Evolutionary conservation across 441 rosid genomes (phyloP).

Genomic region (Arabidopsis lyrata): DNA sequence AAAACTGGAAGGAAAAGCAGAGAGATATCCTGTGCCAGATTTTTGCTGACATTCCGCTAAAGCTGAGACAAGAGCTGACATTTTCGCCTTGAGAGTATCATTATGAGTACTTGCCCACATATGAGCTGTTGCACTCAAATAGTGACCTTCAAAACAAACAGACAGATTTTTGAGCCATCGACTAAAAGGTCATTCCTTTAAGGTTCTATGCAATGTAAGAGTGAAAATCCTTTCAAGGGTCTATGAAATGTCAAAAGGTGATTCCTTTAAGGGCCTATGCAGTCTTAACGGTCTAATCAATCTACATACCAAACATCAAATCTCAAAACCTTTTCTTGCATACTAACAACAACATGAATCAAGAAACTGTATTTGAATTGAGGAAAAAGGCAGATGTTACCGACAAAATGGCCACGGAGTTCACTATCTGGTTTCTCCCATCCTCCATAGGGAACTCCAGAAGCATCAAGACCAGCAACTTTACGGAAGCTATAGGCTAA

Average conservation of each 20-base stretch:
- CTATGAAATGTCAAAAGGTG: background rate
- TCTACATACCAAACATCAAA: conserved; percentile 4
- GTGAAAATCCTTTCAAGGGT: background rate
- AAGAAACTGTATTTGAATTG: conserved; percentile 7
- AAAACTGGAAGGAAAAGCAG: conserved; percentile 86
- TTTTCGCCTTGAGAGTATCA: conserved; percentile 66
- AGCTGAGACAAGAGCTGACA: conserved; percentile 76
- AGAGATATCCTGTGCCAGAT: conserved; percentile 80
- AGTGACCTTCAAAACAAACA: conserved; percentile 73
- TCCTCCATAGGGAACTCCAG: conserved; percentile 74
- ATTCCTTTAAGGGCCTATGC: background rate
- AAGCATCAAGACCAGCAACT: conserved; percentile 71
- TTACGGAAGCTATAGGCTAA: conserved; percentile 87
- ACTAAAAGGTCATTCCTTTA: conserved; percentile 8
- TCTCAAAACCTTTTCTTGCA: conserved; percentile 16
- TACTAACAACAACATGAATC: conserved; percentile 13
- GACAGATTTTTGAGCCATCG: conserved; percentile 23
- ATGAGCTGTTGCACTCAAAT: conserved; percentile 87
- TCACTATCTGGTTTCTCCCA: conserved; percentile 77
- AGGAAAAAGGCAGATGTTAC: conserved; percentile 49
- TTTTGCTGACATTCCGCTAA: conserved; percentile 77
- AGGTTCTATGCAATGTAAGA: background rate
- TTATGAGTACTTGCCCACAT: conserved; percentile 98
- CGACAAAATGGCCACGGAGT: conserved; percentile 95
- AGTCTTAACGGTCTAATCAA: conserved; percentile 8